Conservation (phyloP, 305 asterid genomes). For the Solanum hybrid region DNA sequence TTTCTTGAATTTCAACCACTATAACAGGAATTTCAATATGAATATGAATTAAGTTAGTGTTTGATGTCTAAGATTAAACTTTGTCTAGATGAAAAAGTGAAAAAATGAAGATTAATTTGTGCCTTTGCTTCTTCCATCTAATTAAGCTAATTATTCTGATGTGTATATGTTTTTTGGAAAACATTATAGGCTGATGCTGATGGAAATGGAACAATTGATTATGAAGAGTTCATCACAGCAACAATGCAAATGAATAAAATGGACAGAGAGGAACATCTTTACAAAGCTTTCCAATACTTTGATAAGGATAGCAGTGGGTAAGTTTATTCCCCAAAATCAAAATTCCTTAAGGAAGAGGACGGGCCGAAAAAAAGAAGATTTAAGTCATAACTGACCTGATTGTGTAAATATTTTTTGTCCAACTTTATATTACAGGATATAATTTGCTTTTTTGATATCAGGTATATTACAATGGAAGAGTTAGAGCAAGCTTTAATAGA, state of each 20-base stretch:
- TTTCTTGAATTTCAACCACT: not conserved
- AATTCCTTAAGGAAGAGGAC: not conserved
- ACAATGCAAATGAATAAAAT: constrained; percentile 95
- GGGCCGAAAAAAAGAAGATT: not conserved
- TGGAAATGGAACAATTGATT: constrained; percentile 94
- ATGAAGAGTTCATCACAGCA: constrained; percentile 96
- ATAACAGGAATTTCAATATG: not conserved
- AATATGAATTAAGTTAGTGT: not conserved
- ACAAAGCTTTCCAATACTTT: constrained; percentile 94
- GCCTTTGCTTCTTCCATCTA: not conserved
- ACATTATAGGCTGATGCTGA: constrained; percentile 84
- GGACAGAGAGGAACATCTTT: constrained; percentile 99
- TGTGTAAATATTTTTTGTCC: not conserved
- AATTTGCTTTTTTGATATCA: constrained; percentile 4
- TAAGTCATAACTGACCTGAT: not conserved
- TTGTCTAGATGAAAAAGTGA: not conserved
- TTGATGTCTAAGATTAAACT: not conserved
- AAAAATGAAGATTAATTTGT: not conserved
- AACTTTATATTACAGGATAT: not conserved
- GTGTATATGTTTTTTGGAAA: not conserved
- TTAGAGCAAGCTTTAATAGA: constrained; percentile 91
- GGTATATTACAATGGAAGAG: constrained; percentile 82
- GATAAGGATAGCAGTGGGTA: constrained; percentile 98
- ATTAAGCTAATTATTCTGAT: not conserved
- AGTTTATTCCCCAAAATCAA: not conserved